Base-by-base conservation (phyloP, 164 flowering plant genomes). In the Litsea cubeba region DNA sequence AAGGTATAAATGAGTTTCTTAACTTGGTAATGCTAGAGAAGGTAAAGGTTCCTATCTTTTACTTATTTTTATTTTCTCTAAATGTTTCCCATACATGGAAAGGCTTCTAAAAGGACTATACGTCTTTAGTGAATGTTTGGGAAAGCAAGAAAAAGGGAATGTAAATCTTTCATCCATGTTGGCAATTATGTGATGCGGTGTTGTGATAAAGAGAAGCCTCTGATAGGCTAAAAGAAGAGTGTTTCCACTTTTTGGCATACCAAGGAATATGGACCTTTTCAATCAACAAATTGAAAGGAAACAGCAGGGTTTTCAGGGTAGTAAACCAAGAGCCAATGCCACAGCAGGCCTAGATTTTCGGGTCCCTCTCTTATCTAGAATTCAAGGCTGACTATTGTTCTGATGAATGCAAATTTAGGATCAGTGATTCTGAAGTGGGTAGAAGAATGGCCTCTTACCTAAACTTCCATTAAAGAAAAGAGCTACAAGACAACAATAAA, bases 301-400 rank as follows among this genome's bases (percentile, higher is more conserved):
- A 66, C 71, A 12, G 22, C 22, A 22, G 50, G 32, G 35, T 68
- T 32, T 54, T 32, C 49, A 65, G 35, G 51, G 50, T 72, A 46
- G 72, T 30, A 75, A 75, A 75, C 80, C 76, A 75, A 72, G 71
- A 75, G 80, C 74, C 71, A 76, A 28, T 40, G 58, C 49, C 35
- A 76, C 32, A 26, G 63, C 73, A 75, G 73, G 66, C 79, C 77
- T 76, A 66, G 83, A 78, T 72, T 70, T 62, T 35, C 71, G 81
- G 70, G 81, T 78, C 77, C 78, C 72, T 73, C 76, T 78, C 81
- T 71, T 65, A 72, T 70, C 80, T 70, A 75, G 81, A 72, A 58
- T 73, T 30, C 32, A 30, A 30, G 32, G 32, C 32, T 4, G 32
- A 30, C 32, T 30, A 30, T 0, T 30, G 32, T 30, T 30, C 32